Conservation (phyloP, 2,329 filamentous ascomycete species). For the Scedosporium dehoogii region DNA sequence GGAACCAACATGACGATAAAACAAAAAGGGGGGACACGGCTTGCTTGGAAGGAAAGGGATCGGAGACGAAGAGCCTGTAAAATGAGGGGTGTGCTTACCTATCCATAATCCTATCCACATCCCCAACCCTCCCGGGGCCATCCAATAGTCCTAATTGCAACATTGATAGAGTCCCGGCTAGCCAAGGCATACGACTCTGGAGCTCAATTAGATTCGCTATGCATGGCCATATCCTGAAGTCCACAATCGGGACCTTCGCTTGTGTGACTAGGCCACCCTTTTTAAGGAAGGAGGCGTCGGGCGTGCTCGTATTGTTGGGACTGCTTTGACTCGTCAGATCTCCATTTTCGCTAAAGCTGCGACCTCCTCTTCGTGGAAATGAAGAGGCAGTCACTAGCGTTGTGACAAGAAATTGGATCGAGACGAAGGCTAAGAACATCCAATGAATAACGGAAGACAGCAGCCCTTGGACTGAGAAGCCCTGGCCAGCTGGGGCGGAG, state of each 20-base stretch:
- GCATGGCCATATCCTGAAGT: slow-evolving; percentile 70
- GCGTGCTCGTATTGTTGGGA: slow-evolving; percentile 1
- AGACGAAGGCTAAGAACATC: slow-evolving; percentile 44
- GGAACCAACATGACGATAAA: background rate
- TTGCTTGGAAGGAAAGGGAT: slow-evolving; percentile 3
- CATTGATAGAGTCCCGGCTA: slow-evolving; percentile 65
- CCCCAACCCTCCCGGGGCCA: slow-evolving; percentile 67
- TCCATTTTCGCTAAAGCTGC: slow-evolving; percentile 16
- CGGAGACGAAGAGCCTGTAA: background rate
- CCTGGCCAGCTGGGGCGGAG: background rate
- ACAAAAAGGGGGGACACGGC: slow-evolving; percentile 9
- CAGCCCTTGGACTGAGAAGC: slow-evolving; percentile 29
- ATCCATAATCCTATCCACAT: slow-evolving; percentile 70
- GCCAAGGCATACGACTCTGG: slow-evolving; percentile 80
- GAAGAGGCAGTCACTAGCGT: slow-evolving; percentile 59
- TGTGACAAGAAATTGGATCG: slow-evolving; percentile 54
- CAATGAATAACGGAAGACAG: slow-evolving; percentile 50
- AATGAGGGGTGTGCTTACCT: slow-evolving; percentile 57
- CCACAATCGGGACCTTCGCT: slow-evolving; percentile 55
- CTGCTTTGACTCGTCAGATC: slow-evolving; percentile 8
- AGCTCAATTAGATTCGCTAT: slow-evolving; percentile 64
- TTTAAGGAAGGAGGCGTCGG: background rate
- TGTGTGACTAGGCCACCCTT: slow-evolving; percentile 6
- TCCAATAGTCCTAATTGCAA: slow-evolving; percentile 62
- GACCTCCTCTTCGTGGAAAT: slow-evolving; percentile 38